Evolutionary conservation across 1,284 basidiomycete species (phyloP), one percentile per base, ranked within the genome.

Genomic region (Ceratobasidium sp.): DNA sequence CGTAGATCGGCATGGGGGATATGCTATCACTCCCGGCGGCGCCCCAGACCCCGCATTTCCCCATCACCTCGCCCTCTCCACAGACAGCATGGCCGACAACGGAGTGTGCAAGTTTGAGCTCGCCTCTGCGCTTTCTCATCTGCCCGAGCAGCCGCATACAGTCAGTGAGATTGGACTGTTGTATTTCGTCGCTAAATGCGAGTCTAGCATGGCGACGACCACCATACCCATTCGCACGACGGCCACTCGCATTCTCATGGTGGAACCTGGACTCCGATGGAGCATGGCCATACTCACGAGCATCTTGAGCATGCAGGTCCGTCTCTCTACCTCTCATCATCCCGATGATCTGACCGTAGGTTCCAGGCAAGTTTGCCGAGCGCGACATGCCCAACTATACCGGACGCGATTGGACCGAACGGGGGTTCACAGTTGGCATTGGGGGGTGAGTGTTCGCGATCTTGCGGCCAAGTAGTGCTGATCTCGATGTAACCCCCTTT

Each of bases 381-480:
- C 87, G 97, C 32, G 96, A 98, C 79, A 81, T 98, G 80, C 97
- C 97, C 12, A 91, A 98, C 79, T 98, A 92, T 79, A 85, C 89
- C 6, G 81, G 82, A 1, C 86, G 97, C 45, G 92, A 96, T 83
- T 99, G 96, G 80, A 86, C 89, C 69, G 96, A 98, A 82, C 85
- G 97, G 74, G 96, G 94, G 1, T 99, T 99, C 82, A 99, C 97
- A 0, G 85, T 99, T 72, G 97, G 97, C 3, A 98, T 98, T 73
- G 97, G 97, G 78, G 97, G 96, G 94, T 96, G 79, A 43, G 74
- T 43, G 79, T 14, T 39, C 36, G 36, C 36, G 36, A 39, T 39
- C 36, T 39, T 39, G 36, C 36, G 6, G 36, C 36, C 14, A 39
- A 14, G 75, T 6, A 39, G 14, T 14, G 36, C 23, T 52, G 48